Conservation (phyloP, 176 grass and related monocot species). For the Musa itinerans region DNA sequence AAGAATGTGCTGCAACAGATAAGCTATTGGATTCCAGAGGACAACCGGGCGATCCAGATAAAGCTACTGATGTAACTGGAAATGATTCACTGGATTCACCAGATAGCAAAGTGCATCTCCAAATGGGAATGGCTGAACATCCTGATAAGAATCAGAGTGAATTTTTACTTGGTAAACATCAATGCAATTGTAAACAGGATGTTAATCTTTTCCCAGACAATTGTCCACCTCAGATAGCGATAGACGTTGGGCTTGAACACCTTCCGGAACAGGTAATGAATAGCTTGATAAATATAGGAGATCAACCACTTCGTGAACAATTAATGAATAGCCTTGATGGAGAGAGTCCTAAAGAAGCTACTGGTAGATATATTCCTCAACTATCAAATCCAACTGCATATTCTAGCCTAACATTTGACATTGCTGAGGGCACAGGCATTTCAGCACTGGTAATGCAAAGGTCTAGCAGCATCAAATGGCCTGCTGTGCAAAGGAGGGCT, state of each 20-base stretch:
- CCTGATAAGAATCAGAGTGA: too few species aligned
- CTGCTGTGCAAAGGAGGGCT: conserved; percentile 35
- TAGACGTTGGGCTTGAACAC: too few species aligned
- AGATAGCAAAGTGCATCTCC: background rate
- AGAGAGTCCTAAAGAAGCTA: too few species aligned
- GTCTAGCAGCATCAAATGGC: conserved; percentile 45
- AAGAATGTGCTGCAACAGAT: conserved; percentile 38
- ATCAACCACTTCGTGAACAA: too few species aligned
- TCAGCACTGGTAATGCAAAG: conserved; percentile 29
- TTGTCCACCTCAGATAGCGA: too few species aligned
- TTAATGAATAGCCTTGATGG: too few species aligned
- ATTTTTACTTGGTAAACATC: too few species aligned
- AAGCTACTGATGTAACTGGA: background rate
- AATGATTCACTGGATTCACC: background rate
- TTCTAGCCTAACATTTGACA: conserved; percentile 26
- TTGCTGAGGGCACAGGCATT: conserved; percentile 46
- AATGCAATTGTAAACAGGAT: too few species aligned
- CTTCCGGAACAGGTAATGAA: too few species aligned
- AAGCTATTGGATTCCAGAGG: conserved; percentile 6
- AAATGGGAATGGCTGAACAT: background rate
- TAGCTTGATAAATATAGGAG: too few species aligned
- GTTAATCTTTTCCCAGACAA: too few species aligned
- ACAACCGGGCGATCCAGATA: background rate
- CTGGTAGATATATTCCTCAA: conserved; percentile 17
- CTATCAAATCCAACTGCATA: conserved; percentile 25